These are phyloP conservation scores for Borovskyia barvae DNA, from an alignment of 208 protist genomes.

Conservation along the genomic window DNA sequence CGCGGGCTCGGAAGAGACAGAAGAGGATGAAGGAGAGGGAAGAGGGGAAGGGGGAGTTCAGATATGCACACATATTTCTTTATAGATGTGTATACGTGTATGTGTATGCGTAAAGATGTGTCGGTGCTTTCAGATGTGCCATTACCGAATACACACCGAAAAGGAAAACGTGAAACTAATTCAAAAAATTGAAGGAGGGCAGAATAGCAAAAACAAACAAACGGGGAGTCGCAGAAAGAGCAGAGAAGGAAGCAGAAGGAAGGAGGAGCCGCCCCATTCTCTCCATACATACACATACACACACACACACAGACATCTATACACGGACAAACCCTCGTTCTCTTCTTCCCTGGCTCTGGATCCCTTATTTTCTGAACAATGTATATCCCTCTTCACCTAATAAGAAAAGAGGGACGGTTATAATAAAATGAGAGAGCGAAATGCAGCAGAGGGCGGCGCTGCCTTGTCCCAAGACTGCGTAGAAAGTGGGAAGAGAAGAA, in stretches of 20 bases:
- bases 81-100: not conserved
- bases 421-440: no score
- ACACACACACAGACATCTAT: conserved; percentile 2
- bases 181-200: not conserved
- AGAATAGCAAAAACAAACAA: conserved; percentile 6
- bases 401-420: no score
- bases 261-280: not conserved
- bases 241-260: conserved; percentile 9
- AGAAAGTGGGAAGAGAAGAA: no score
- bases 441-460: no score
- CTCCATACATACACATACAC: conserved; percentile 5
- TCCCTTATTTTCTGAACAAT: not conserved
- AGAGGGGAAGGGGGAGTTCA: no score
- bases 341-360: not conserved
- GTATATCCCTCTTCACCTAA: no score
- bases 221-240: conserved; percentile 7
- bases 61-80: not conserved
- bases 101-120: not conserved
- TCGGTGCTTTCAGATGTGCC: no score
- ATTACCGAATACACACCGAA: not conserved
- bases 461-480: no score
- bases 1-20: no score
- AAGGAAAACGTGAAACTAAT: not conserved
- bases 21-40: no score
- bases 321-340: not conserved